Conservation (phyloP, 495 filamentous ascomycete species). For the Lasiosphaeriaceae sp. region DNA sequence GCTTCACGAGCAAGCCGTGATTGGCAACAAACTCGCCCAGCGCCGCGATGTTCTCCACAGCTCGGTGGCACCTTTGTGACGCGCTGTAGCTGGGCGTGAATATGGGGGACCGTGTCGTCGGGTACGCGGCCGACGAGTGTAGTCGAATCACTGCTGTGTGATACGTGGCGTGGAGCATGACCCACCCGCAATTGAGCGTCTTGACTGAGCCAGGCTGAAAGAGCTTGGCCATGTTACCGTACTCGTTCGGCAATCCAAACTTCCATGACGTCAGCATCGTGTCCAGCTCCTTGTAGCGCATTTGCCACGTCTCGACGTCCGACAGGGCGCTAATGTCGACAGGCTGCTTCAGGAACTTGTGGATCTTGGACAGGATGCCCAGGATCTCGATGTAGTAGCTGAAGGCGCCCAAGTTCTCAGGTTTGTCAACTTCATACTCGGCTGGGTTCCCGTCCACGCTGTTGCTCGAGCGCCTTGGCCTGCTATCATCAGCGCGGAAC, state of each 20-base stretch:
- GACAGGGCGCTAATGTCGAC: conserved; percentile 80
- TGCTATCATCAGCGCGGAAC: conserved; percentile 57
- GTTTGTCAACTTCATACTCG: conserved; percentile 62
- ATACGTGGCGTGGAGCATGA: conserved; percentile 80
- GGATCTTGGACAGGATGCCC: conserved; percentile 78
- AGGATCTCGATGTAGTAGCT: conserved; percentile 83
- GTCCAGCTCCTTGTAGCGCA: conserved; percentile 79
- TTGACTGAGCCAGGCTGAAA: conserved; percentile 63
- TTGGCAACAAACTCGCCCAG: conserved; percentile 70
- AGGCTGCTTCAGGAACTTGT: conserved; percentile 78
- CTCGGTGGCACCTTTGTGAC: conserved; percentile 71
- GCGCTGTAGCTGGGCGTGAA: conserved; percentile 84
- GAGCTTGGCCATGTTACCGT: conserved; percentile 71
- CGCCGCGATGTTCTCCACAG: conserved; percentile 78
- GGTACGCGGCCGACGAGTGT: conserved; percentile 90
- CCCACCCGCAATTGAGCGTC: conserved; percentile 72
- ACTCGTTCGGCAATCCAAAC: conserved; percentile 74
- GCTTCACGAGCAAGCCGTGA: conserved; percentile 68
- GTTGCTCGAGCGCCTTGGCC: conserved; percentile 21
- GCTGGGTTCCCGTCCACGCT: conserved; percentile 20
- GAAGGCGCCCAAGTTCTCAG: conserved; percentile 81
- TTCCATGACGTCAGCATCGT: conserved; percentile 76
- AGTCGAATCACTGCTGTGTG: conserved; percentile 78
- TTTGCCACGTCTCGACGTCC: conserved; percentile 86
- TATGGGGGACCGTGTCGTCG: conserved; percentile 76